Evolutionary conservation across 768 basidiomycete genomes (phyloP).

Genomic region (Lyophyllum decastes): DNA sequence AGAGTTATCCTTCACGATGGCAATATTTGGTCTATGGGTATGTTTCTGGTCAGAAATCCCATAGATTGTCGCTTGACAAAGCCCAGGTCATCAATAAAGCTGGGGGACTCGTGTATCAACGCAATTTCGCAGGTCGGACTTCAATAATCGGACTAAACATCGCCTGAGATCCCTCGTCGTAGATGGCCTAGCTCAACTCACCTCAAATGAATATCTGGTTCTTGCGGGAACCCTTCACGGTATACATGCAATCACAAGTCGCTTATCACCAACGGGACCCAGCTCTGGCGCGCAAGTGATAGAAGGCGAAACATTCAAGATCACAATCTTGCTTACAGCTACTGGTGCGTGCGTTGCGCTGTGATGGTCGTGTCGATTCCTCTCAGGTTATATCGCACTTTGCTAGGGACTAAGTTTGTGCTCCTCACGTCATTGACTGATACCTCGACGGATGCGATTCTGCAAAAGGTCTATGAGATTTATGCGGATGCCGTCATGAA

Average conservation of each 20-base stretch:
- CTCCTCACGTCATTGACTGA: slow-evolving; percentile 83
- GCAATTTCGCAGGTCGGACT: slow-evolving; percentile 81
- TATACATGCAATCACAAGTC: slow-evolving; percentile 96
- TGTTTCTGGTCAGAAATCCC: slow-evolving; percentile 14
- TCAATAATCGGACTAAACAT: background rate
- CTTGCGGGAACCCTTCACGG: slow-evolving; percentile 96
- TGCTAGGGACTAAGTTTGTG: slow-evolving; percentile 93
- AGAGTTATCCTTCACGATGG: slow-evolving; percentile 44
- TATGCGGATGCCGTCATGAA: slow-evolving; percentile 98
- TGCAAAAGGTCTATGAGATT: slow-evolving; percentile 89
- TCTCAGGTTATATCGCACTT: background rate
- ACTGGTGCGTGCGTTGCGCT: slow-evolving; percentile 60
- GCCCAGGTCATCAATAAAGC: slow-evolving; percentile 95
- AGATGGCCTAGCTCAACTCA: slow-evolving; percentile 92
- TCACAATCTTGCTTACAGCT: slow-evolving; percentile 85
- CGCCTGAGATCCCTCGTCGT: slow-evolving; percentile 10
- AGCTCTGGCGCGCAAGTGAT: slow-evolving; percentile 94
- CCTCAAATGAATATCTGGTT: slow-evolving; percentile 93
- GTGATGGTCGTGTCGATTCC: background rate
- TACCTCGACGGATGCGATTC: slow-evolving; percentile 61
- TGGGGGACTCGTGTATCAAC: slow-evolving; percentile 92
- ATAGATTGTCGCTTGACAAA: slow-evolving; percentile 6
- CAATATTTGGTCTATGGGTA: slow-evolving; percentile 84
- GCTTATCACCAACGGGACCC: slow-evolving; percentile 78
- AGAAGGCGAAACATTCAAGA: slow-evolving; percentile 94